A percentile compares a stretch with the other conserved stretches of the same genome.
Evolutionary conservation across 495 filamentous ascomycete species (phyloP).

Genomic region (Xylaria grammica): DNA sequence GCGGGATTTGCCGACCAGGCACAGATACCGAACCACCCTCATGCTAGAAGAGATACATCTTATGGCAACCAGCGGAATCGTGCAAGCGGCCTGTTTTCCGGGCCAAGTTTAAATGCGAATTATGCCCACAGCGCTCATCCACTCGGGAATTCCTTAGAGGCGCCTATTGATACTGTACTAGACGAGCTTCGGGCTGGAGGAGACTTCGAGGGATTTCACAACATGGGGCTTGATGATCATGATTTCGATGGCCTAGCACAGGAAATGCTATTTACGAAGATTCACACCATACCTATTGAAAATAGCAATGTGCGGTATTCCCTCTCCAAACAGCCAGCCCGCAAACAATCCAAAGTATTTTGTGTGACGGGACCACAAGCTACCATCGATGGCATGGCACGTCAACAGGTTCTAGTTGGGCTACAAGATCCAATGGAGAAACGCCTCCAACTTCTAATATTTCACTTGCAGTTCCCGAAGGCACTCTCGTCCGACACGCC

Average conservation of each 20-base stretch:
- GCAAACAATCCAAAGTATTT: constrained; percentile 64
- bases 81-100: constrained; percentile 59
- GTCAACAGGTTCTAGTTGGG: constrained; percentile 65
- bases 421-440: constrained; percentile 71
- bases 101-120: constrained; percentile 41
- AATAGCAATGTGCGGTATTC: constrained; percentile 65
- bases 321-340: constrained; percentile 50
- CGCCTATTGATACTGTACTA: constrained; percentile 72
- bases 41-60: constrained; percentile 68
- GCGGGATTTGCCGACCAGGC: constrained; percentile 74
- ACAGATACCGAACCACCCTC: constrained; percentile 52
- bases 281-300: constrained; percentile 71
- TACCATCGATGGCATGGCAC: constrained; percentile 53
- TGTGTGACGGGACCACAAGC: constrained; percentile 64
- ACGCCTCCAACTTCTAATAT: constrained; percentile 68
- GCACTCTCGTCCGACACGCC: constrained; percentile 15
- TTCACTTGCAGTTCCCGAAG: constrained; percentile 53
- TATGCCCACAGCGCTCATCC: constrained; percentile 46
- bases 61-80: constrained; percentile 71
- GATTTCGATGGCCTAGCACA: constrained; percentile 70
- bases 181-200: constrained; percentile 68
- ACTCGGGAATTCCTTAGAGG: constrained; percentile 62
- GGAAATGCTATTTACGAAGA: constrained; percentile 74
- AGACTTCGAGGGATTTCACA: constrained; percentile 70
- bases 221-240: constrained; percentile 72